These are phyloP conservation scores for Pseudogymnoascus sp. DNA, from an alignment of 2,329 filamentous ascomycete species.

Conservation along the genomic window DNA sequence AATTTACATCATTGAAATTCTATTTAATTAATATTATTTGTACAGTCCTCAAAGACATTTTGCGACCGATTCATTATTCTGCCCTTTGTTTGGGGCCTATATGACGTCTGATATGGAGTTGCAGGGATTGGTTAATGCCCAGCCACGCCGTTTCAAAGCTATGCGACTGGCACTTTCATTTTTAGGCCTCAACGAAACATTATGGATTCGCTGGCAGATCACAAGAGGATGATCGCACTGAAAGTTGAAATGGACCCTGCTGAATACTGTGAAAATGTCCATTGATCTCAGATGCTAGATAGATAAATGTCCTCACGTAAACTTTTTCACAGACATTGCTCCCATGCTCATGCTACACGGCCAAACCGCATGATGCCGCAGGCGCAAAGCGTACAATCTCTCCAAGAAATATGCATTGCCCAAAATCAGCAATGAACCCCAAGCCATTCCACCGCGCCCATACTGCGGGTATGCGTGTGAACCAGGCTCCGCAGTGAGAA, in stretches of 20 bases:
- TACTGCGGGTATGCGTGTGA: neutral
- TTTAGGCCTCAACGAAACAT: neutral
- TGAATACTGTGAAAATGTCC: neutral
- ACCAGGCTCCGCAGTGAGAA: neutral
- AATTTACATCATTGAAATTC: neutral
- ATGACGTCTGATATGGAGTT: neutral
- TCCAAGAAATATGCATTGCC: neutral
- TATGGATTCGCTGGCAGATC: neutral
- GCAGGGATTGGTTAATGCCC: neutral
- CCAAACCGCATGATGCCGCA: neutral
- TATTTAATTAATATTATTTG: neutral
- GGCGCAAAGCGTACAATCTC: neutral
- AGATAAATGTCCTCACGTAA: constrained; percentile 3
- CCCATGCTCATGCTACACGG: neutral
- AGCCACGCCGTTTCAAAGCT: neutral
- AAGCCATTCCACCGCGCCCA: neutral
- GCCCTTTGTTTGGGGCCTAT: neutral
- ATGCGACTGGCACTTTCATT: neutral
- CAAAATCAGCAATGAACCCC: neutral
- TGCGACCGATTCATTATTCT: neutral
- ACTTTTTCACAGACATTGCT: constrained; percentile 4
- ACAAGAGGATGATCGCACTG: neutral
- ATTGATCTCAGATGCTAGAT: neutral
- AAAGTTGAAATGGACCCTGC: neutral
- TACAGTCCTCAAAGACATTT: neutral